Evolutionary conservation across 2,329 filamentous ascomycete genomes (phyloP).

Genomic region (Colletotrichum costaricense): DNA sequence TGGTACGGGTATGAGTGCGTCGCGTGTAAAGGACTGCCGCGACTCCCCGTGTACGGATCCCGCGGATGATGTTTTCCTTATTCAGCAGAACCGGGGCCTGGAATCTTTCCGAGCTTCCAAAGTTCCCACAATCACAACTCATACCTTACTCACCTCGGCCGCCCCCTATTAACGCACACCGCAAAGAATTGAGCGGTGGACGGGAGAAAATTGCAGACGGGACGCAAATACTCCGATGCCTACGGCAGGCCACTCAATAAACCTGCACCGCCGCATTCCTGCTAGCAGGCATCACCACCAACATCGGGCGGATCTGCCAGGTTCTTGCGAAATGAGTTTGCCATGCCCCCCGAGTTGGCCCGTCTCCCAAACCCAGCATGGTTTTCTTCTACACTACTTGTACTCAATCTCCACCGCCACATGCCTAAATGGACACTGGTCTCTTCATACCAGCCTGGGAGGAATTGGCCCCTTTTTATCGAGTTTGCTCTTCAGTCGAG

Average conservation of each 20-base stretch:
- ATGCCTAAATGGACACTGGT: neutral
- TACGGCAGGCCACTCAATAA: neutral
- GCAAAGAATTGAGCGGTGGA: neutral
- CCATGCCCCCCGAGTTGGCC: neutral
- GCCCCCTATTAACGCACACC: neutral
- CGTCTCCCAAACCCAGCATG: neutral
- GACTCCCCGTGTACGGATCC: neutral
- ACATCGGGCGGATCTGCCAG: neutral
- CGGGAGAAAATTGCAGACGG: neutral
- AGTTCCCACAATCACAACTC: neutral
- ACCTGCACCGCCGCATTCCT: neutral
- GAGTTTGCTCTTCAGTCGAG: neutral
- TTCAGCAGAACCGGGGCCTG: neutral
- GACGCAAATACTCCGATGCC: neutral
- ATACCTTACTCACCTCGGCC: neutral
- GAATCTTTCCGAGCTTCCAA: neutral
- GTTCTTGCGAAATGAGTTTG: constrained; percentile 6
- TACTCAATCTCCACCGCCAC: neutral
- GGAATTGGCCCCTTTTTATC: neutral
- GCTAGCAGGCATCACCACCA: neutral
- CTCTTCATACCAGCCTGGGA: neutral
- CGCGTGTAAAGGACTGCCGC: neutral
- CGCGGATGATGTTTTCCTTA: neutral
- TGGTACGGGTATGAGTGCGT: neutral
- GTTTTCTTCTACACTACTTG: neutral